A percentile compares a stretch with the other conserved stretches of the same genome.
Conservation (phyloP, 2,329 filamentous ascomycete species). For the Didymella lethalis region DNA sequence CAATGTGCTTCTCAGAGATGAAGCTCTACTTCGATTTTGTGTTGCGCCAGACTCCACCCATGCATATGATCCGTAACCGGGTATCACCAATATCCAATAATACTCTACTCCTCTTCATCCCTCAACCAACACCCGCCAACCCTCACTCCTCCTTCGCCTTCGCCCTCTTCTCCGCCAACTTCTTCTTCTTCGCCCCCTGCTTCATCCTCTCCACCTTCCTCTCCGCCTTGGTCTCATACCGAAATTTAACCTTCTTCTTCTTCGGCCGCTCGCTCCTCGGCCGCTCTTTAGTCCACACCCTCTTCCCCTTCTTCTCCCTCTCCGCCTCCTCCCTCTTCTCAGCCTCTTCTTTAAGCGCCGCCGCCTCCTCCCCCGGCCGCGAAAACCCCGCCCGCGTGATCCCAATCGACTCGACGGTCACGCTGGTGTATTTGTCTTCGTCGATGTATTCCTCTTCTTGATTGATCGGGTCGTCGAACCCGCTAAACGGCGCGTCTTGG, state of each 20-base stretch:
- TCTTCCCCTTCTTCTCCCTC: constrained; percentile 53
- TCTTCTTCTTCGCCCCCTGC: constrained; percentile 73
- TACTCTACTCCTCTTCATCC: no score
- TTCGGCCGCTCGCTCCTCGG: constrained; percentile 62
- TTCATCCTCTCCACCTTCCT: constrained; percentile 69
- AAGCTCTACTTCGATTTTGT: not conserved
- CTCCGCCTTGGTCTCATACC: constrained; percentile 89
- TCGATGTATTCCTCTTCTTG: constrained; percentile 95
- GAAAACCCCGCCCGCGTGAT: constrained; percentile 77
- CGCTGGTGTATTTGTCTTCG: constrained; percentile 93
- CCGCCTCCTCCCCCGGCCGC: constrained; percentile 56
- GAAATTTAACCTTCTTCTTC: constrained; percentile 89
- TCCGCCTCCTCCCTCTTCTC: constrained; percentile 31
- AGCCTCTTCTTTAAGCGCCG: constrained; percentile 53
- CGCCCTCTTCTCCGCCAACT: constrained; percentile 67
- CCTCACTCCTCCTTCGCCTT: constrained; percentile 38
- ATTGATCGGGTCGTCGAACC: constrained; percentile 64
- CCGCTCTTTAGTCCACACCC: constrained; percentile 61
- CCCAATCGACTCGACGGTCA: constrained; percentile 89
- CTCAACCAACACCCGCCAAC: not conserved
- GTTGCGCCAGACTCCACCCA: constrained; percentile 20
- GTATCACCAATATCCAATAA: constrained; percentile 9
- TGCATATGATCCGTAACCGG: constrained; percentile 23
- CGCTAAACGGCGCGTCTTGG: constrained; percentile 43
- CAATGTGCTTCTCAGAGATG: not conserved